Evolutionary conservation across 2,329 filamentous ascomycete genomes (phyloP).

Genomic region (Fusarium scirpi): DNA sequence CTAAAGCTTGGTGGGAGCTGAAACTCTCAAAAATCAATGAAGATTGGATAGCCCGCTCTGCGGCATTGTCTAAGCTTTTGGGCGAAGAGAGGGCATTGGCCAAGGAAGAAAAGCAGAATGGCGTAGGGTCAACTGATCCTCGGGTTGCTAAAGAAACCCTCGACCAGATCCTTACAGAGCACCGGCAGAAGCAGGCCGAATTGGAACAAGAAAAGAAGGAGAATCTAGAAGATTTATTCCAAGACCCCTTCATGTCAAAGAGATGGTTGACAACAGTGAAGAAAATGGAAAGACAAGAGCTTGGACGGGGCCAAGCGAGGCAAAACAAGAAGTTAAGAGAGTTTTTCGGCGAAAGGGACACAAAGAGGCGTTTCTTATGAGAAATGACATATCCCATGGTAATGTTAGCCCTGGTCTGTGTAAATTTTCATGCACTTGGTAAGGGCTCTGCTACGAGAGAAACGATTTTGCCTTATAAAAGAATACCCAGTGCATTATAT

Average conservation of each 20-base stretch:
- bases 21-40: conserved; percentile 50
- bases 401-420: neutral
- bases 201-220: neutral
- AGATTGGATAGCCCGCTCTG: conserved; percentile 57
- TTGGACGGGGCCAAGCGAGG: neutral
- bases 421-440: neutral
- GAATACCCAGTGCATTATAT: conserved; percentile 23
- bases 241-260: conserved; percentile 25
- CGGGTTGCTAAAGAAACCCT: conserved; percentile 17
- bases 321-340: neutral
- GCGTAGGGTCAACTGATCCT: conserved; percentile 3
- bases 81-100: conserved; percentile 53
- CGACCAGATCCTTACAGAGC: conserved; percentile 21
- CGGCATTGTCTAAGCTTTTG: conserved; percentile 56
- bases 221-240: neutral
- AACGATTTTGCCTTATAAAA: neutral
- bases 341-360: neutral
- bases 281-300: conserved; percentile 4
- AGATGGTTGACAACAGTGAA: conserved; percentile 8
- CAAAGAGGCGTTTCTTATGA: neutral
- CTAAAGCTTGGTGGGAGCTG: conserved; percentile 49
- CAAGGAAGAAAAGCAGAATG: conserved; percentile 38
- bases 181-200: conserved; percentile 16
- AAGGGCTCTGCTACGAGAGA: neutral
- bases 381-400: neutral